Conservation (phyloP, 306 rosid species). For the Quercus glauca region DNA sequence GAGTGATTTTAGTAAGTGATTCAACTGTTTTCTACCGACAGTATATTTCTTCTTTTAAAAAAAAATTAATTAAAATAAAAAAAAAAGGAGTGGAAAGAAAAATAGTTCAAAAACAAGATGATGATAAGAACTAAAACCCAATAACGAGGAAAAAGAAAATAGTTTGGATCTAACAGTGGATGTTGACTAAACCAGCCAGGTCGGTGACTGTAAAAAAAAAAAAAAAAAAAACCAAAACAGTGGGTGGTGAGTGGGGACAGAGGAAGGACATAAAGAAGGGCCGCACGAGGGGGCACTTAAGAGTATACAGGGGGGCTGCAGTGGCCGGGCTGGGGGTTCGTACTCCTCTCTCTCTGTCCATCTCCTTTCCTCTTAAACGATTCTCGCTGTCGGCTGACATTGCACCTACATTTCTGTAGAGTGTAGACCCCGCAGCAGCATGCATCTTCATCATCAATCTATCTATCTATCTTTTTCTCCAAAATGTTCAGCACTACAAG, state of each 20-base stretch:
- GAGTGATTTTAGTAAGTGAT: no score
- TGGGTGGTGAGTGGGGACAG: not conserved
- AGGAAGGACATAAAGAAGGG: not conserved
- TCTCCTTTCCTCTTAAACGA: constrained; percentile 34
- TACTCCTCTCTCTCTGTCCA: constrained; percentile 28
- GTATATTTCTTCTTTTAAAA: no score
- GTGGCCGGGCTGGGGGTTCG: not conserved
- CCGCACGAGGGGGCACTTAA: constrained; percentile 41
- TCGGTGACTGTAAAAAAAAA: not conserved
- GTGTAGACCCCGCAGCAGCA: constrained; percentile 2
- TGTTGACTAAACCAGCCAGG: not conserved
- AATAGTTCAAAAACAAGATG: no score
- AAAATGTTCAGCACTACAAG: no score
- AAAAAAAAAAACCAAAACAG: not conserved
- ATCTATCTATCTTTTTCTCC: no score
- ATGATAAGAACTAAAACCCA: not conserved
- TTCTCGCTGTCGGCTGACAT: constrained; percentile 56
- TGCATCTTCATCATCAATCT: not conserved
- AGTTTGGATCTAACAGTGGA: not conserved
- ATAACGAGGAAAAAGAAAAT: not conserved
- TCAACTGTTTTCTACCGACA: no score
- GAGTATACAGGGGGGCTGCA: constrained; percentile 1
- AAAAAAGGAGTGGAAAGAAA: no score
- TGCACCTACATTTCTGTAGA: not conserved
- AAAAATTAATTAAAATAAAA: no score